phyloP scores from a whole-genome alignment of 768 basidiomycete species.

The Mycena sanguinolenta region DNA sequence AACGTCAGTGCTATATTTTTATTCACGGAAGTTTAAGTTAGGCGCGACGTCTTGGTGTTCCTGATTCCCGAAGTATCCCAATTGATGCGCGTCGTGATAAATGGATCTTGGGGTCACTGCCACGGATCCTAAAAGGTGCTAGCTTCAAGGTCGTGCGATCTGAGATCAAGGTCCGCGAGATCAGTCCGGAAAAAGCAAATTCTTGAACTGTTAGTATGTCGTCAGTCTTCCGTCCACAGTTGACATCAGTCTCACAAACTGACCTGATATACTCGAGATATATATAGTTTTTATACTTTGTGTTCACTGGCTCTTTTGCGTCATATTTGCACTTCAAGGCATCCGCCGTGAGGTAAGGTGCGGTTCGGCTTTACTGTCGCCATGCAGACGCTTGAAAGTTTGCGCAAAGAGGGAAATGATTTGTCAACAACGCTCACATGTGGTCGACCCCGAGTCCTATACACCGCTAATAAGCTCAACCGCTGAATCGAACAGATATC shows the following conservation, averaged over 20 bases:
- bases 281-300: background rate
- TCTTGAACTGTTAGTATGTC: background rate
- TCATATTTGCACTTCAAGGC: no score
- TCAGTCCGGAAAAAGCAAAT: conserved; percentile 19
- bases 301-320: background rate
- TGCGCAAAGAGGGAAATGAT: no score
- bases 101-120: conserved; percentile 16
- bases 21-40: conserved; percentile 23
- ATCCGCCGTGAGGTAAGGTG: background rate
- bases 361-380: conserved; percentile 15
- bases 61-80: conserved; percentile 33
- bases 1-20: conserved; percentile 19
- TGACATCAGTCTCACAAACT: background rate
- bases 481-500: conserved; percentile 12
- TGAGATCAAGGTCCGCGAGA: conserved; percentile 18
- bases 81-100: conserved; percentile 33
- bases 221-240: background rate
- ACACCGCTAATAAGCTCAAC: background rate
- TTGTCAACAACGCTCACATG: no score
- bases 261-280: conserved; percentile 1
- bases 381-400: conserved; percentile 9
- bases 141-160: conserved; percentile 17
- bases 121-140: conserved; percentile 31
- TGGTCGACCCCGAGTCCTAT: conserved; percentile 3
- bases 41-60: conserved; percentile 26